Conservation (phyloP, 495 filamentous ascomycete species). For the Evernia prunastri region DNA sequence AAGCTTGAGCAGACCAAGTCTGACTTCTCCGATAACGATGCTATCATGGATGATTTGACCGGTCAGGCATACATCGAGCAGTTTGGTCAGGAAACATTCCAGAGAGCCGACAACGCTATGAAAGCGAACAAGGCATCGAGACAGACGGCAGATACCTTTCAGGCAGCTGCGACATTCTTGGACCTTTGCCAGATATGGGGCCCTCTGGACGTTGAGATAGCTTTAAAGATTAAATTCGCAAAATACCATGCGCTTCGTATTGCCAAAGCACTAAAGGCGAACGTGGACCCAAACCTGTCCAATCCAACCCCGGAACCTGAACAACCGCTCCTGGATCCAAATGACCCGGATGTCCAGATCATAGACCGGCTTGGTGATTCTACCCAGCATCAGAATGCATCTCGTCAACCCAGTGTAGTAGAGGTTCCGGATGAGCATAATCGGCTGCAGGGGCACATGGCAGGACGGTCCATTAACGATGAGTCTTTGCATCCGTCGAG, state of each 20-base stretch:
- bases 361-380: slow-evolving; percentile 37
- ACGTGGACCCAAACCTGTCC: slow-evolving; percentile 84
- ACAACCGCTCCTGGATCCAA: slow-evolving; percentile 45
- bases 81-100: slow-evolving; percentile 82
- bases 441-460: slow-evolving; percentile 33
- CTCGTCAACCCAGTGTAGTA: slow-evolving; percentile 53
- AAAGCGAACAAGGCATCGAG: slow-evolving; percentile 79
- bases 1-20: slow-evolving; percentile 81
- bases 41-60: slow-evolving; percentile 72
- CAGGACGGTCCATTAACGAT: slow-evolving; percentile 38
- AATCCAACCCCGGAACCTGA: slow-evolving; percentile 62
- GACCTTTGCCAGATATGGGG: slow-evolving; percentile 83
- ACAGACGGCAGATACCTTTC: slow-evolving; percentile 89
- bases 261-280: slow-evolving; percentile 80
- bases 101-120: slow-evolving; percentile 73
- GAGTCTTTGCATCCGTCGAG: slow-evolving; percentile 48
- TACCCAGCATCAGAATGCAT: slow-evolving; percentile 28
- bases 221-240: slow-evolving; percentile 85
- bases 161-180: slow-evolving; percentile 85
- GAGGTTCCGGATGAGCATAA: slow-evolving; percentile 46
- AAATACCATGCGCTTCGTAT: slow-evolving; percentile 95
- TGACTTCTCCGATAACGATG: slow-evolving; percentile 57
- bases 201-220: slow-evolving; percentile 63
- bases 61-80: slow-evolving; percentile 90
- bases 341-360: slow-evolving; percentile 57